Evolutionary conservation across 2,329 filamentous ascomycete species (phyloP).

Genomic region (Chalara sp.): DNA sequence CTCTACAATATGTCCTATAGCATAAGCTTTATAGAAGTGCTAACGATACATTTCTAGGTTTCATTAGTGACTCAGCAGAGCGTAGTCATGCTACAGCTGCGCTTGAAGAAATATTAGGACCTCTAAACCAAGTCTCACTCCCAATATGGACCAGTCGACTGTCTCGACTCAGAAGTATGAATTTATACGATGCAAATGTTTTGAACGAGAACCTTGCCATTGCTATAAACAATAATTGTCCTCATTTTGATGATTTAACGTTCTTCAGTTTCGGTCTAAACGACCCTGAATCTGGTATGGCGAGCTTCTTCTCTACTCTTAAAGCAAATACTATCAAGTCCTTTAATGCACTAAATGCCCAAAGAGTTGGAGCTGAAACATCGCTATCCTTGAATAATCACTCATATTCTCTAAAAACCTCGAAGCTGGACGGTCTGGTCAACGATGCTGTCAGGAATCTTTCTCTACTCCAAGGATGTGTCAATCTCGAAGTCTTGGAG

Average conservation of each 20-base stretch:
- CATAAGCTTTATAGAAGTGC: no score
- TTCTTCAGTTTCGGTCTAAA: conserved; percentile 38
- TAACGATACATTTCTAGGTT: conserved; percentile 18
- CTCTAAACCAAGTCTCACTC: conserved; percentile 45
- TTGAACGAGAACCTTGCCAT: conserved; percentile 47
- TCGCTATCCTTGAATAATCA: conserved; percentile 47
- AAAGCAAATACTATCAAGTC: conserved; percentile 48
- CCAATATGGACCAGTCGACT: conserved; percentile 53
- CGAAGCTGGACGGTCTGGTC: conserved; percentile 42
- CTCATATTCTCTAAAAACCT: conserved; percentile 43
- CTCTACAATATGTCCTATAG: no score
- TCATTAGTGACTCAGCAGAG: conserved; percentile 32
- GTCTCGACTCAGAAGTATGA: conserved; percentile 49
- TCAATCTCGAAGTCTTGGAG: conserved; percentile 39
- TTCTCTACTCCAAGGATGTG: conserved; percentile 40
- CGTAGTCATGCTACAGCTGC: conserved; percentile 38
- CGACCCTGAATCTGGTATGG: conserved; percentile 44
- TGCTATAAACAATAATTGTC: conserved; percentile 51
- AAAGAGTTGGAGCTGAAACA: conserved; percentile 46
- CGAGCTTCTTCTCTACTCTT: conserved; percentile 50
- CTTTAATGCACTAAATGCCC: conserved; percentile 51
- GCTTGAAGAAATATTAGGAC: conserved; percentile 51
- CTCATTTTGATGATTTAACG: conserved; percentile 51
- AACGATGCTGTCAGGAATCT: conserved; percentile 42
- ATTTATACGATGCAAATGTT: conserved; percentile 53